Evolutionary conservation across 2,329 filamentous ascomycete species (phyloP).

Genomic region (Apiospora rasikravindrae): DNA sequence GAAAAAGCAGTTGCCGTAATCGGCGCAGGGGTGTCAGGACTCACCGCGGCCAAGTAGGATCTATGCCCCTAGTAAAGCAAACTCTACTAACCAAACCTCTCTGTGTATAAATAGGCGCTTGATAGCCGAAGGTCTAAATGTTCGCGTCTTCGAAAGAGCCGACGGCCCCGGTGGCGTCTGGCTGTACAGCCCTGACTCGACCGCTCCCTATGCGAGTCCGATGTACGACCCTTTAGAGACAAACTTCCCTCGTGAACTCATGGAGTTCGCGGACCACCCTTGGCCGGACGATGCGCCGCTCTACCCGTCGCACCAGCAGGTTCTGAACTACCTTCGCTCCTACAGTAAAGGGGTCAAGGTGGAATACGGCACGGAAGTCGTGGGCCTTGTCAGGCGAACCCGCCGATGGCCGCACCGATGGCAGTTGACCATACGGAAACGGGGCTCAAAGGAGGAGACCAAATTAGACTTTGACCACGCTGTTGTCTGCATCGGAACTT

Average conservation of each 20-base stretch:
- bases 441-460: background rate
- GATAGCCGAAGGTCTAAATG: slow-evolving; percentile 14
- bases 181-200: background rate
- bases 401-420: background rate
- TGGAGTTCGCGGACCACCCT: slow-evolving; percentile 18
- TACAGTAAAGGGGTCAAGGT: background rate
- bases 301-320: background rate
- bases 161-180: slow-evolving; percentile 14
- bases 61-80: no score
- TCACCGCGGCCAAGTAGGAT: slow-evolving; percentile 10
- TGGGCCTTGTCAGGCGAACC: background rate
- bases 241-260: slow-evolving; percentile 11
- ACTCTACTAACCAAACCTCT: background rate
- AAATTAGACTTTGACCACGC: background rate
- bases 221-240: slow-evolving; percentile 18
- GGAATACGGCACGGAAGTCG: background rate
- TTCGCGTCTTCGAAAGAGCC: slow-evolving; percentile 21
- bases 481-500: background rate
- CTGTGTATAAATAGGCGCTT: background rate
- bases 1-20: slow-evolving; percentile 9
- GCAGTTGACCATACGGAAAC: background rate
- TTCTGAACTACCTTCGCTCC: background rate
- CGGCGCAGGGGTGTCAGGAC: slow-evolving; percentile 20
- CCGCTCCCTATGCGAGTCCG: background rate
- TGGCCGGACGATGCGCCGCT: background rate